Conservation (phyloP, 2,329 filamentous ascomycete genomes). For the Hymenotorrendiella dingleyae region DNA sequence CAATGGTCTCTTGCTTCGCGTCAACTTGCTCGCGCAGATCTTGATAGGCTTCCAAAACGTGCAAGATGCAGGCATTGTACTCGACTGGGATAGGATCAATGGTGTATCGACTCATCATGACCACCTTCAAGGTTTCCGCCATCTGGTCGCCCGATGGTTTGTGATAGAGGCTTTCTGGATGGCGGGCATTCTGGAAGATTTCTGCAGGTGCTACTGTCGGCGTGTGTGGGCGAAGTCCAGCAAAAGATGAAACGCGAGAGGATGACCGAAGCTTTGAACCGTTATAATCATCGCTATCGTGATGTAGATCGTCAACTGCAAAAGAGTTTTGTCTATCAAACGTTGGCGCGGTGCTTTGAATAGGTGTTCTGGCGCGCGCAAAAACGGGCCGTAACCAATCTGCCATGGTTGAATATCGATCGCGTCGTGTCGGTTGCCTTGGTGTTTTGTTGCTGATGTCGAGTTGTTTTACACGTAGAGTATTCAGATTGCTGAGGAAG, state of each 20-base stretch:
- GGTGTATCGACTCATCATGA: conserved; percentile 29
- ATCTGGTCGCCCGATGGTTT: conserved; percentile 28
- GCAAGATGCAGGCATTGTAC: conserved; percentile 29
- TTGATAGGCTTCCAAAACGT: conserved; percentile 29
- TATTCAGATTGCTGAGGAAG: neutral
- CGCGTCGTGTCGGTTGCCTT: neutral
- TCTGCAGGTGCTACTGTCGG: conserved; percentile 12
- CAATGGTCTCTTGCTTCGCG: conserved; percentile 19
- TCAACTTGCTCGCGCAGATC: conserved; percentile 18
- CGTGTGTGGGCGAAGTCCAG: conserved; percentile 17
- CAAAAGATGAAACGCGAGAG: conserved; percentile 24
- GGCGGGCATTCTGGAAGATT: conserved; percentile 16
- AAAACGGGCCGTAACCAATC: conserved; percentile 28
- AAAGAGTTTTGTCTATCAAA: conserved; percentile 7
- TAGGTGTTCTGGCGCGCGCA: conserved; percentile 16
- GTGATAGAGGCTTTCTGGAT: conserved; percentile 24
- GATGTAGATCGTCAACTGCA: conserved; percentile 12
- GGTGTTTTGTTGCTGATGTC: neutral
- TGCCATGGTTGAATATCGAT: conserved; percentile 17
- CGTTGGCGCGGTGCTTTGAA: conserved; percentile 4
- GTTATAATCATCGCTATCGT: conserved; percentile 15
- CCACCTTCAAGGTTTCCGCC: conserved; percentile 28
- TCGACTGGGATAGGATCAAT: conserved; percentile 23
- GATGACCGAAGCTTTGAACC: conserved; percentile 13
- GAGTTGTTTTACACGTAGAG: neutral